Evolutionary conservation across 2,329 filamentous ascomycete species (phyloP).

Genomic region (Fusarium sterilihyphosum): DNA sequence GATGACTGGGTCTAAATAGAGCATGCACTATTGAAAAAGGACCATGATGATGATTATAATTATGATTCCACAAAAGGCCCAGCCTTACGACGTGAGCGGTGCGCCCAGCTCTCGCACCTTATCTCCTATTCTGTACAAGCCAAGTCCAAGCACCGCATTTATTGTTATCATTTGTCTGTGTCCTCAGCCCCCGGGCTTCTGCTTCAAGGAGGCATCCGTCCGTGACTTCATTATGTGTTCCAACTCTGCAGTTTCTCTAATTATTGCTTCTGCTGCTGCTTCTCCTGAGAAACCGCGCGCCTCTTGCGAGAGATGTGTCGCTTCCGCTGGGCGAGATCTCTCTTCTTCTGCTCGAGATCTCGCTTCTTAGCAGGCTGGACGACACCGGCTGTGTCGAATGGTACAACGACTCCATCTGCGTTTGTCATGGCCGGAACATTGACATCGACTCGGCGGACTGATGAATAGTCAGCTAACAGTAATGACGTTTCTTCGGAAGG

Average conservation of each 20-base stretch:
- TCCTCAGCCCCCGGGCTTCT: conserved; percentile 7
- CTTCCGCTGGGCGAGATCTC: conserved; percentile 1
- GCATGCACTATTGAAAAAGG: not conserved
- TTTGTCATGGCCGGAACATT: conserved; percentile 59
- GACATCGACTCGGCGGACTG: conserved; percentile 44
- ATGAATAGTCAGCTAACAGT: conserved; percentile 6
- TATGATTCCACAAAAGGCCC: conserved; percentile 20
- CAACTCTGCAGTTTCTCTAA: not conserved
- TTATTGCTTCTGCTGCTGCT: conserved; percentile 12
- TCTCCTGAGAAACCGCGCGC: conserved; percentile 3
- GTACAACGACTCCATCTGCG: conserved; percentile 55
- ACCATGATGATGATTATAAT: not conserved
- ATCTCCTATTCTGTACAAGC: conserved; percentile 24
- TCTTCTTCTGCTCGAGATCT: not conserved
- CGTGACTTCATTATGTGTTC: conserved; percentile 16
- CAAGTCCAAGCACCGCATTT: conserved; percentile 12
- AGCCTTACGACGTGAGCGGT: conserved; percentile 15
- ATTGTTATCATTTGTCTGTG: not conserved
- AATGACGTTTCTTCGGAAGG: not conserved
- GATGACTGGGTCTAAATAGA: conserved; percentile 5
- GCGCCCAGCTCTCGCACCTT: conserved; percentile 20
- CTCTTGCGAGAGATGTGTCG: conserved; percentile 2
- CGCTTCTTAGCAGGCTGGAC: conserved; percentile 50
- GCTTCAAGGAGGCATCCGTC: conserved; percentile 7
- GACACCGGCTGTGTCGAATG: conserved; percentile 56